Conservation (phyloP, 495 filamentous ascomycete species). For the Podospora appendiculata region DNA sequence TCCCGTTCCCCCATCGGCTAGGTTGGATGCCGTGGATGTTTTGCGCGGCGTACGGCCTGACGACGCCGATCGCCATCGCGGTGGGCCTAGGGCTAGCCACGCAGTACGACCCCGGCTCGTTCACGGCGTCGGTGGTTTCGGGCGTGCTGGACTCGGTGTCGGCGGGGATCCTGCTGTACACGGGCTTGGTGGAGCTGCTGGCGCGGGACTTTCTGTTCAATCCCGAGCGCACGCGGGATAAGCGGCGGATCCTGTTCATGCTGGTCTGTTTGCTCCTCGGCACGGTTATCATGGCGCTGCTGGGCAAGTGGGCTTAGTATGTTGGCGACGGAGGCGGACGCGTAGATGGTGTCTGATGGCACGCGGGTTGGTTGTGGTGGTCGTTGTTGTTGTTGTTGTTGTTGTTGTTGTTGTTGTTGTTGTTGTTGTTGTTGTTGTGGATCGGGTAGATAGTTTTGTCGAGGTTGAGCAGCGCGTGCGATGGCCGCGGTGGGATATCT, state of each 20-base stretch:
- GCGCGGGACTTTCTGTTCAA: conserved; percentile 84
- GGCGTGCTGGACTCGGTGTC: conserved; percentile 71
- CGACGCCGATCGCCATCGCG: conserved; percentile 68
- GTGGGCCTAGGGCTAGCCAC: conserved; percentile 62
- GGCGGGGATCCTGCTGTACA: conserved; percentile 75
- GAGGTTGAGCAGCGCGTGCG: no score
- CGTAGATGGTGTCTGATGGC: no score
- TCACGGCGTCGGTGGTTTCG: conserved; percentile 58
- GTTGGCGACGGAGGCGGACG: no score
- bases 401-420: no score
- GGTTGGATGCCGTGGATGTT: conserved; percentile 57
- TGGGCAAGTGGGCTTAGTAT: conserved; percentile 50
- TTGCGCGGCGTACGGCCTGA: conserved; percentile 54
- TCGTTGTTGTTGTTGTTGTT: no score
- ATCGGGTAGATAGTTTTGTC: no score
- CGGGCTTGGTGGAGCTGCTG: conserved; percentile 73
- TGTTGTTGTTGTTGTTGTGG: no score
- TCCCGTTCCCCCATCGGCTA: conserved; percentile 54
- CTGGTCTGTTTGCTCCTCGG: conserved; percentile 60
- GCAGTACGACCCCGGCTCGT: conserved; percentile 49
- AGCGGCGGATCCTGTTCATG: conserved; percentile 44
- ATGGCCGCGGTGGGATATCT: no score
- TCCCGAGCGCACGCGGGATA: conserved; percentile 52
- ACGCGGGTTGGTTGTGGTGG: no score
- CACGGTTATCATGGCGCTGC: conserved; percentile 58